Percentiles rank a stretch among this genome's conserved stretches.
These are phyloP conservation scores for Mycosphaerelloides madeirae DNA, from an alignment of 2,329 filamentous ascomycete species.

Conservation along the genomic window DNA sequence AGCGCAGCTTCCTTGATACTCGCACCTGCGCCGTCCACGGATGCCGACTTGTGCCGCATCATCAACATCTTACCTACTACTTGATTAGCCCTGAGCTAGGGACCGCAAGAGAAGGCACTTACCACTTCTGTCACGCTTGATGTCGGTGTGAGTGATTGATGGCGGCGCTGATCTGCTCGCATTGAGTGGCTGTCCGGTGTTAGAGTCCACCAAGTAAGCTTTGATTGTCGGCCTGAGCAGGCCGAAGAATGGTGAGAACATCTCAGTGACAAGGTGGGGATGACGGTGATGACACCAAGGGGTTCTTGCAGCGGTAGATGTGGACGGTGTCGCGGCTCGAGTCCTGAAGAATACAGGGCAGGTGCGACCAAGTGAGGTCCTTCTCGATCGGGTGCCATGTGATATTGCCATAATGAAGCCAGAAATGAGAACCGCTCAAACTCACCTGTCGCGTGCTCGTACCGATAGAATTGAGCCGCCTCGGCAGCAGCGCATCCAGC, in stretches of 20 bases:
- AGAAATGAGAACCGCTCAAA: background rate
- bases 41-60: constrained; percentile 20
- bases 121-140: constrained; percentile 24
- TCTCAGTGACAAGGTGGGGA: constrained; percentile 1
- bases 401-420: background rate
- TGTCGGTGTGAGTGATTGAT: constrained; percentile 20
- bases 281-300: background rate
- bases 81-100: too few species aligned
- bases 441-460: constrained; percentile 17
- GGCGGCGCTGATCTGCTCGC: constrained; percentile 2
- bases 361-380: background rate
- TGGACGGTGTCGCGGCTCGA: too few species aligned
- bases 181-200: constrained; percentile 27
- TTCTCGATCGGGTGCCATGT: background rate
- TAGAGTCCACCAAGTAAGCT: constrained; percentile 24
- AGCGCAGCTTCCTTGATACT: background rate
- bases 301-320: background rate
- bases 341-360: background rate
- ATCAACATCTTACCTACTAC: constrained; percentile 13
- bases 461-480: constrained; percentile 4
- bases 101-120: background rate
- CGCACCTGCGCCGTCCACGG: background rate
- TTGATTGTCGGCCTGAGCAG: constrained; percentile 15
- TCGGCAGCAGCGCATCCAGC: constrained; percentile 29
- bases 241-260: constrained; percentile 10